A percentile compares a stretch with the other conserved stretches of the same genome.
These are phyloP conservation scores for Colletotrichum melonis DNA, from an alignment of 2,329 filamentous ascomycete genomes.

Conservation along the genomic window DNA sequence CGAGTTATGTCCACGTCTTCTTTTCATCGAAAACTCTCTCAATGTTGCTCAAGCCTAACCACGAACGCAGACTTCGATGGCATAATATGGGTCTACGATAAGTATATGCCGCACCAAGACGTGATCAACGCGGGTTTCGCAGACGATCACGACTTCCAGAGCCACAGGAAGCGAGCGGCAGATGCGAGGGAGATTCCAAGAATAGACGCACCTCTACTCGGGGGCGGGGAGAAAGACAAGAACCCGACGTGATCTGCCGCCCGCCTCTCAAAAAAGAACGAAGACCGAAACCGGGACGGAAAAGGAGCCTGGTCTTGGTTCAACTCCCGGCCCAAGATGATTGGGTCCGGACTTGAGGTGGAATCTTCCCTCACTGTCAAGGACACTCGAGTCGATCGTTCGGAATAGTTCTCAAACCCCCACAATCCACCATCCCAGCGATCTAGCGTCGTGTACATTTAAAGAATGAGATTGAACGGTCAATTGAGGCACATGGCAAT, in stretches of 20 bases:
- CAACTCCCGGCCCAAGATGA: no score
- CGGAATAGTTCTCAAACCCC: background rate
- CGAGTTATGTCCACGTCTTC: background rate
- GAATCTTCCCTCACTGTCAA: background rate
- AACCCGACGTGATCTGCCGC: background rate
- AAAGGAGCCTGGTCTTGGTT: background rate
- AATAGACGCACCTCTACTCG: background rate
- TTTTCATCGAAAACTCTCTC: background rate
- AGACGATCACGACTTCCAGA: background rate
- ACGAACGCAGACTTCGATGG: no score
- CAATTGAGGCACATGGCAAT: background rate
- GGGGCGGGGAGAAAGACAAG: background rate
- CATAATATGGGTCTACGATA: background rate
- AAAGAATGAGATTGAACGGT: background rate
- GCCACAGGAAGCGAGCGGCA: background rate
- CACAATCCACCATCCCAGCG: background rate
- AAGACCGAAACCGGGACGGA: background rate
- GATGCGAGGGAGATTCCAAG: background rate
- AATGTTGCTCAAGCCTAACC: no score
- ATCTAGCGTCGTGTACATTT: background rate
- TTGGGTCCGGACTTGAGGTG: background rate
- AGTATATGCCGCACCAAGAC: constrained; percentile 12
- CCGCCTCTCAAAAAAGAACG: background rate
- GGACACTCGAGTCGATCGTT: background rate
- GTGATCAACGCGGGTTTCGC: constrained; percentile 2